Percentiles rank a stretch among this genome's conserved stretches.
phyloP scores from a whole-genome alignment of 2,329 filamentous ascomycete species.

The Sarocladiaceae sp. region DNA sequence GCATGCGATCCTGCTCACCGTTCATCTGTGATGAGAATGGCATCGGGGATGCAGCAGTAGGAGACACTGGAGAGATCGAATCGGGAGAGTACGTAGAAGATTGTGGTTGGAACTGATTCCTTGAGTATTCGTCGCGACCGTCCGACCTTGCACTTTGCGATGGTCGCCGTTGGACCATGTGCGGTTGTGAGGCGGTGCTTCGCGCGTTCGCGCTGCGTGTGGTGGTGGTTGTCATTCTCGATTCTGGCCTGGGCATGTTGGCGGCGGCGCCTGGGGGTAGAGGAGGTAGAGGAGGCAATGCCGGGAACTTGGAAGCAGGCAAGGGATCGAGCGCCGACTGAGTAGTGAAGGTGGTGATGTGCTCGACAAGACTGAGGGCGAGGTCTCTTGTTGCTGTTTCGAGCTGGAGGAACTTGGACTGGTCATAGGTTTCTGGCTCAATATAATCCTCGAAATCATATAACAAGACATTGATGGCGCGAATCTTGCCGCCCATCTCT shows the following conservation, averaged over 20 bases:
- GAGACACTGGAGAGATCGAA: not conserved
- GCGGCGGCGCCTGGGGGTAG: not conserved
- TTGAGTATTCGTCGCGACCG: not conserved
- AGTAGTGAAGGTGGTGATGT: constrained; percentile 24
- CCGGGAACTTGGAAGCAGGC: constrained; percentile 3
- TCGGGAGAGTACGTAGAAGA: not conserved
- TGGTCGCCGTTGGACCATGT: not conserved
- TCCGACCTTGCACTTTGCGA: constrained; percentile 1
- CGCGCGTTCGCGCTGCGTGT: not conserved
- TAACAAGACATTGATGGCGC: constrained; percentile 33
- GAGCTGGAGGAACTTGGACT: constrained; percentile 29
- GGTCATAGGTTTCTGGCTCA: constrained; percentile 31
- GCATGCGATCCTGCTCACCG: not conserved
- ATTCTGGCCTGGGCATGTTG: not conserved
- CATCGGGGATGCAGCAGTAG: not conserved
- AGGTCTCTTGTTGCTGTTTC: constrained; percentile 35
- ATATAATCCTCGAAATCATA: constrained; percentile 41
- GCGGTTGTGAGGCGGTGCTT: not conserved
- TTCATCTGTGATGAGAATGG: not conserved
- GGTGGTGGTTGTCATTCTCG: constrained; percentile 7
- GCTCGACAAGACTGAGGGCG: constrained; percentile 34
- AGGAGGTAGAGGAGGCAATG: constrained; percentile 11
- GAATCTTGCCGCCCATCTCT: constrained; percentile 12
- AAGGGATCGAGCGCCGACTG: constrained; percentile 8
- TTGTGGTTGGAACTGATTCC: not conserved